A percentile compares a stretch with the other conserved stretches of the same genome.
Conservation (phyloP, 768 basidiomycete species). For the Mycena rebaudengoi region DNA sequence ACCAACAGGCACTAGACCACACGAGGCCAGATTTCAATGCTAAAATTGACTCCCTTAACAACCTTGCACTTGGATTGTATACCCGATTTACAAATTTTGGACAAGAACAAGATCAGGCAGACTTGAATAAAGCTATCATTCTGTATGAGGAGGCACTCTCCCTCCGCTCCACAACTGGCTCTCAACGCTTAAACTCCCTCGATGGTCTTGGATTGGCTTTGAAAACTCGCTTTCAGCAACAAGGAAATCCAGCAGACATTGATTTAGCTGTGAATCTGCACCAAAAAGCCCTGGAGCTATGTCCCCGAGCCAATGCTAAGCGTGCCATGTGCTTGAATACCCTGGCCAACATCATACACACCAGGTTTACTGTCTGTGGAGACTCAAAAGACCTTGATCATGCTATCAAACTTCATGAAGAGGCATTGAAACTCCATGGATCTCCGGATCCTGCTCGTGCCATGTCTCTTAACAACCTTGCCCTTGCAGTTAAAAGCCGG, state of each 20-base stretch:
- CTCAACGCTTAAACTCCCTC: not conserved
- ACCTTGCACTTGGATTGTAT: not conserved
- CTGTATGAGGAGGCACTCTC: not conserved
- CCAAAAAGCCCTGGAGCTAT: not conserved
- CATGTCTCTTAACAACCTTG: not conserved
- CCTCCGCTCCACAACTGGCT: not conserved
- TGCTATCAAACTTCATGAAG: not conserved
- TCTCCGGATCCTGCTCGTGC: not conserved
- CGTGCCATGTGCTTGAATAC: not conserved
- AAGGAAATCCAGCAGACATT: not conserved
- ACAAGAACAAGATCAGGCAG: not conserved
- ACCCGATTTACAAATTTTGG: not conserved
- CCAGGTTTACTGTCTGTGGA: not conserved
- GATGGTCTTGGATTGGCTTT: not conserved
- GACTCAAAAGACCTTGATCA: not conserved
- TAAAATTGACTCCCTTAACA: not conserved
- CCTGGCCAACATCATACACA: not conserved
- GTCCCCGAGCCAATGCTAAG: not conserved
- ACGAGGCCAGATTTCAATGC: not conserved
- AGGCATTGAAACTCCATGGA: not conserved
- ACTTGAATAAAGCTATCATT: not conserved
- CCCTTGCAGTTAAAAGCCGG: not conserved
- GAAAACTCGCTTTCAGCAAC: not conserved
- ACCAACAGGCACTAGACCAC: not conserved
- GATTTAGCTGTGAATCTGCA: not conserved